Conservation (phyloP, 805 yeast species). For the Pichia heedii region DNA sequence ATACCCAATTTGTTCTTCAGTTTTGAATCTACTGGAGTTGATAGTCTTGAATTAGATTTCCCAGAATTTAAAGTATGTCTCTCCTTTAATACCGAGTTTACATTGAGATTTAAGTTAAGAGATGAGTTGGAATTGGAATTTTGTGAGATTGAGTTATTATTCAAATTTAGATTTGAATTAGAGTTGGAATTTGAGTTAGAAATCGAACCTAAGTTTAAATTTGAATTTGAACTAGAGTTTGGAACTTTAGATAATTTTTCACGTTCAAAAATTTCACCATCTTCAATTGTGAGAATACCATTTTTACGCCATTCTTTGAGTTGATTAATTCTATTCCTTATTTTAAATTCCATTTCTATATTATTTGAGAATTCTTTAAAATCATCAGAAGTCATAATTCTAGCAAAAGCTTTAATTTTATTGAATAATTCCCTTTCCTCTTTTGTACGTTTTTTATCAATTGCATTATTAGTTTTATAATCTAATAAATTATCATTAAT, state of each 20-base stretch:
- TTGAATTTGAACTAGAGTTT: conserved; percentile 16
- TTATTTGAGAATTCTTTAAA: conserved; percentile 68
- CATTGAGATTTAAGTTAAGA: not conserved
- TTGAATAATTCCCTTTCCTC: conserved; percentile 81
- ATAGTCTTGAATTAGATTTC: conserved; percentile 22
- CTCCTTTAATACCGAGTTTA: conserved; percentile 13
- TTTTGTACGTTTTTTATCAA: conserved; percentile 78
- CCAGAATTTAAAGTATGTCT: conserved; percentile 25
- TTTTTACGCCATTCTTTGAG: conserved; percentile 88
- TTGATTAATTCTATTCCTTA: conserved; percentile 76
- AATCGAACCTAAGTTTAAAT: conserved; percentile 17
- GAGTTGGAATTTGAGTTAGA: conserved; percentile 6
- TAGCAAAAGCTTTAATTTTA: conserved; percentile 69
- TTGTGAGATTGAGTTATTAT: conserved; percentile 7
- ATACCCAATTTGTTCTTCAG: conserved; percentile 19
- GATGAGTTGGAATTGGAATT: too few relatives aligned
- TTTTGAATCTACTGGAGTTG: conserved; percentile 18
- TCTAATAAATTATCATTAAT: conserved; percentile 73
- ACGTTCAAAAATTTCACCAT: conserved; percentile 78
- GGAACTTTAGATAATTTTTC: conserved; percentile 67
- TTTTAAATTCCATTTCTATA: conserved; percentile 65
- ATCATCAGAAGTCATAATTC: conserved; percentile 74
- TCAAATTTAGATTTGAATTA: conserved; percentile 4
- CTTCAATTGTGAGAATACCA: conserved; percentile 79
- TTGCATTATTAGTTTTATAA: conserved; percentile 69